Percentiles rank a stretch among this genome's conserved stretches.
Evolutionary conservation across 129 eudicot genomes (phyloP).

Genomic region (Tagetes erecta): DNA sequence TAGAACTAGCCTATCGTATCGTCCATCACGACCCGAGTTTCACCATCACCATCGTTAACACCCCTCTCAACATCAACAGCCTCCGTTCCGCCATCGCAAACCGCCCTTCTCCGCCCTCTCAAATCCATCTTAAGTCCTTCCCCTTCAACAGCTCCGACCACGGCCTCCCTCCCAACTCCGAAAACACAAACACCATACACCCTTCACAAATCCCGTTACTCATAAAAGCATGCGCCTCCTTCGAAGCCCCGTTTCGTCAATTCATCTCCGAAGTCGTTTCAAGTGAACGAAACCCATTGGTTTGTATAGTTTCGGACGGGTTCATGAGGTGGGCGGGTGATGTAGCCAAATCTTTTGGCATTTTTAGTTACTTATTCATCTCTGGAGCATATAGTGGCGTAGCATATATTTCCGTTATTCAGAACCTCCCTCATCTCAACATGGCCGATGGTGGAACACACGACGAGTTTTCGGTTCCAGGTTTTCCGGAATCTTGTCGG

Average conservation of each 20-base stretch:
- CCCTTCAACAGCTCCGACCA: too few relatives aligned
- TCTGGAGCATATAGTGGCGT: conserved; percentile 86
- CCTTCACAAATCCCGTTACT: too few relatives aligned
- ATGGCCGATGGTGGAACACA: background rate
- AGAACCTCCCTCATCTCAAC: conserved; percentile 53
- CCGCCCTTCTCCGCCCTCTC: too few relatives aligned
- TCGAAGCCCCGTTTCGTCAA: background rate
- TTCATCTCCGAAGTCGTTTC: conserved; percentile 30
- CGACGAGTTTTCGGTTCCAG: conserved; percentile 51
- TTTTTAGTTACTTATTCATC: conserved; percentile 42
- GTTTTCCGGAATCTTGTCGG: conserved; percentile 55
- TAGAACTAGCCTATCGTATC: too few relatives aligned
- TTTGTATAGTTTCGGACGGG: conserved; percentile 63
- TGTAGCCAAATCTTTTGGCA: conserved; percentile 41
- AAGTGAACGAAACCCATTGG: conserved; percentile 27
- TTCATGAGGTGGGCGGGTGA: conserved; percentile 68
- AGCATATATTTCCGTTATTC: conserved; percentile 13
- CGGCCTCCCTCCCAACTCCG: too few relatives aligned
- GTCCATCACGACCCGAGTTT: too few relatives aligned
- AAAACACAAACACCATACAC: too few relatives aligned
- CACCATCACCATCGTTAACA: too few relatives aligned
- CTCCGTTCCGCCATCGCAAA: too few relatives aligned
- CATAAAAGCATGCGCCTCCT: too few relatives aligned
- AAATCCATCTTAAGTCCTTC: too few relatives aligned
- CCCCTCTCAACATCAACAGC: too few relatives aligned